Evolutionary conservation across 1,284 basidiomycete species (phyloP).

Genomic region (Malassezia sp.): DNA sequence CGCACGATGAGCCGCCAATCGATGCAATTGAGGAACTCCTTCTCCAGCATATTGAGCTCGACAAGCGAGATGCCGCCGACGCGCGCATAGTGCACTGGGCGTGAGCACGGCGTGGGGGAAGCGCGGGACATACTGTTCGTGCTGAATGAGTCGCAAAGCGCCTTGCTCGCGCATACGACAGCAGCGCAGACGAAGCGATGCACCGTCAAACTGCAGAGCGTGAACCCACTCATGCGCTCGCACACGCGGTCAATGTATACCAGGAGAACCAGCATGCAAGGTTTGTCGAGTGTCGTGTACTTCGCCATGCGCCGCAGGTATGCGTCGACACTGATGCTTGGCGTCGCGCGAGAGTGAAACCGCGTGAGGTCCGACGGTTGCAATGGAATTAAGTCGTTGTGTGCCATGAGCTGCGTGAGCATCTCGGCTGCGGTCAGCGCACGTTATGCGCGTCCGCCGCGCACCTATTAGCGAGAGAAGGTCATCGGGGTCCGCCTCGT

Average conservation of each 20-base stretch:
- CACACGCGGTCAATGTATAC: conserved; percentile 46
- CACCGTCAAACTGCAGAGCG: conserved; percentile 43
- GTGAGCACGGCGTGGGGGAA: not conserved
- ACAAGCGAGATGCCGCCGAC: conserved; percentile 43
- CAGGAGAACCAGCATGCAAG: conserved; percentile 40
- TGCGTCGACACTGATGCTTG: conserved; percentile 35
- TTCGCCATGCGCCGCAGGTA: conserved; percentile 43
- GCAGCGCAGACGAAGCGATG: conserved; percentile 45
- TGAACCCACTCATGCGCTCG: conserved; percentile 39
- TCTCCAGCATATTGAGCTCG: conserved; percentile 45
- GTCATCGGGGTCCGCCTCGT: conserved; percentile 39
- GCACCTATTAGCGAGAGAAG: conserved; percentile 35
- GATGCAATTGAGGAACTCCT: conserved; percentile 42
- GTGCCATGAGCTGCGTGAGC: conserved; percentile 37
- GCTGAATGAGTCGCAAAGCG: conserved; percentile 44
- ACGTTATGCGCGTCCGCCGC: not conserved
- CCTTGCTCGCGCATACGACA: conserved; percentile 42
- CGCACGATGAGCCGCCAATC: conserved; percentile 38
- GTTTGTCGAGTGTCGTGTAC: conserved; percentile 44
- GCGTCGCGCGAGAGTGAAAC: conserved; percentile 43
- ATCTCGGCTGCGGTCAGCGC: conserved; percentile 31
- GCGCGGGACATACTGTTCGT: conserved; percentile 28
- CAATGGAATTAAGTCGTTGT: conserved; percentile 43
- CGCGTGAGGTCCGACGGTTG: conserved; percentile 42
- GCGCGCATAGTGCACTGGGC: conserved; percentile 39